Evolutionary conservation across 2,329 filamentous ascomycete genomes (phyloP), one percentile per base, ranked within the genome.

Genomic region (Grosmannia serpens): DNA sequence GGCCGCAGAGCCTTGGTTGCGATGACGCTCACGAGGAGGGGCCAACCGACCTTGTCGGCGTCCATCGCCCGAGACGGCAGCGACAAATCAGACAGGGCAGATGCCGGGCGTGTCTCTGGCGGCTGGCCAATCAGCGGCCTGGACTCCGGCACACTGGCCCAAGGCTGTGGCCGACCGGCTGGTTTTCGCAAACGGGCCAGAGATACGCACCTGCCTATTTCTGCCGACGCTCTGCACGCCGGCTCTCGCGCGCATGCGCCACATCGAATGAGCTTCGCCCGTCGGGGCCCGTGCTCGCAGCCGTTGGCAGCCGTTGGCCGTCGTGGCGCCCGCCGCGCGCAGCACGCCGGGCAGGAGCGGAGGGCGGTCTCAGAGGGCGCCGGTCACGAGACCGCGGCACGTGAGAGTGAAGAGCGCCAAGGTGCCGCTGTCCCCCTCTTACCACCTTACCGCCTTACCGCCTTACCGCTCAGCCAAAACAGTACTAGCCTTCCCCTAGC

Each of bases 31-130:
- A 50, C 47, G 47, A 50, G 47, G 20, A 50, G 47, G 20, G 46
- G 10, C 31, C 31, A 33, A 6, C 31, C 31, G n/a, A n/a, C n/a
- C n/a, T n/a, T n/a, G n/a, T n/a, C n/a, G n/a, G n/a, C n/a, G n/a
- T 35, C 41, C 20, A 7, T 46, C 17, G 41, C 41, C 13, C 2
- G 10, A n/a, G 26, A 22, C n/a, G 24, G 24, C 49, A 33, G 51
- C 29, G 17, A 57, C 61, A 60, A 63, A 63, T 63, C 61, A 63
- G 58, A 46, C 29, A 27, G 9, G 17, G 1, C 51, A 22, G 26
- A 58, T n/a, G 38, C 22, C 6, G 51, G 4, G 56, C 57, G 57
- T 55, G 53, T 22, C 15, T 10, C 20, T 24, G 24, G 17, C 53
- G 22, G 26, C 22, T 27, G 53, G 10, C 58, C 58, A 59, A 59